Conservation (phyloP, 2,329 filamentous ascomycete genomes). For the Graphilbum ipis-grandicollis region DNA sequence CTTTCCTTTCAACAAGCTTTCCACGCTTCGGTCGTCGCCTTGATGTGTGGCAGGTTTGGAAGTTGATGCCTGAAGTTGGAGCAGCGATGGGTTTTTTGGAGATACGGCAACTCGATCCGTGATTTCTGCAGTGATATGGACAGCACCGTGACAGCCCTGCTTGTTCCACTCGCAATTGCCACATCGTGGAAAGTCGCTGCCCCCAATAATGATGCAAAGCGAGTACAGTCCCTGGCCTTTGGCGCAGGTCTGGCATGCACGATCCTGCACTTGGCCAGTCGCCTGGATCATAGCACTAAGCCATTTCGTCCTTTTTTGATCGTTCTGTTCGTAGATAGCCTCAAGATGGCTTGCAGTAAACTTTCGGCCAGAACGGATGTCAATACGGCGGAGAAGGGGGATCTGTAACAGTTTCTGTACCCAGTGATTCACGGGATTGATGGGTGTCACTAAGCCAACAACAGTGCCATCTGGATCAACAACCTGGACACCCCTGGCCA, state of each 20-base stretch:
- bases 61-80: too few species aligned
- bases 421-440: conserved; percentile 22
- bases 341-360: conserved; percentile 22
- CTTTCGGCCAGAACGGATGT: conserved; percentile 23
- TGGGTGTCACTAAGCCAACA: conserved; percentile 19
- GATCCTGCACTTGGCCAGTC: conserved; percentile 22
- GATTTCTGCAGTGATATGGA: too few species aligned
- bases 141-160: conserved; percentile 13
- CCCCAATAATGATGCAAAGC: conserved; percentile 25
- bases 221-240: conserved; percentile 26
- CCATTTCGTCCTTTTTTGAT: conserved; percentile 25
- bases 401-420: conserved; percentile 18
- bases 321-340: conserved; percentile 22
- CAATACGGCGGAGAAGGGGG: conserved; percentile 21
- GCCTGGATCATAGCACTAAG: conserved; percentile 32
- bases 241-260: conserved; percentile 23
- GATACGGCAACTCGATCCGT: too few species aligned
- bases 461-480: conserved; percentile 19
- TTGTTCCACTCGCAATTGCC: conserved; percentile 34
- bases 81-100: too few species aligned
- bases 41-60: too few species aligned
- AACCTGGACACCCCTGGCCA: conserved; percentile 13
- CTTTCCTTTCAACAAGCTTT: too few species aligned
- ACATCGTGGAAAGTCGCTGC: conserved; percentile 25
- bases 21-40: too few species aligned